Percentiles rank a stretch among this genome's conserved stretches.
Evolutionary conservation across 306 rosid species (phyloP).

Genomic region (Quercus rubra): DNA sequence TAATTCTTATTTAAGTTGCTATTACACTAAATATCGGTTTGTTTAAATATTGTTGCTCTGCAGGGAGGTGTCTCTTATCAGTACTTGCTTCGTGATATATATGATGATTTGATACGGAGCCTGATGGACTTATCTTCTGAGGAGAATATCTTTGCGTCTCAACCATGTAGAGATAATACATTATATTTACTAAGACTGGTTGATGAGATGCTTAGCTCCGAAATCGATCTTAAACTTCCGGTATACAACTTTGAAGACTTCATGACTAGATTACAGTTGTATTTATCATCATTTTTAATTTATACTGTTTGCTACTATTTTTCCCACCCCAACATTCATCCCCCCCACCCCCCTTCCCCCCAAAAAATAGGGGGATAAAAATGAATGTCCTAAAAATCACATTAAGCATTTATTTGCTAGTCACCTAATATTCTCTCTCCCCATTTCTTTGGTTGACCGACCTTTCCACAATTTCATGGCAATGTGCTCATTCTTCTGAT

Average conservation of each 20-base stretch:
- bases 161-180: constrained; percentile 95
- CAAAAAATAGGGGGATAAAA: not conserved
- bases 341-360: not conserved
- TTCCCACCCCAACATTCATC: not conserved
- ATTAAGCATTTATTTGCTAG: not conserved
- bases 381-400: not conserved
- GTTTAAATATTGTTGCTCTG: constrained; percentile 19
- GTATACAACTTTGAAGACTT: constrained; percentile 44
- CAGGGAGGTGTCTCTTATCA: constrained; percentile 58
- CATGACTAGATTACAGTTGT: not conserved
- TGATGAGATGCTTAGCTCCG: constrained; percentile 86
- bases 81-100: constrained; percentile 73
- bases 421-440: not conserved
- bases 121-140: constrained; percentile 68
- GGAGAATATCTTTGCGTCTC: constrained; percentile 71
- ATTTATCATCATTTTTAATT: not conserved
- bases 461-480: not conserved
- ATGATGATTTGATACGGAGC: constrained; percentile 68
- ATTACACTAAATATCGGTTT: constrained; percentile 17
- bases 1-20: constrained; percentile 1
- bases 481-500: not conserved
- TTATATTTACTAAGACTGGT: constrained; percentile 76
- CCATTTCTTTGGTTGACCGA: not conserved
- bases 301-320: not conserved
- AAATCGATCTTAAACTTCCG: constrained; percentile 78